These are phyloP conservation scores for Byssochlamys sp. DNA, from an alignment of 2,329 filamentous ascomycete genomes.

Conservation along the genomic window DNA sequence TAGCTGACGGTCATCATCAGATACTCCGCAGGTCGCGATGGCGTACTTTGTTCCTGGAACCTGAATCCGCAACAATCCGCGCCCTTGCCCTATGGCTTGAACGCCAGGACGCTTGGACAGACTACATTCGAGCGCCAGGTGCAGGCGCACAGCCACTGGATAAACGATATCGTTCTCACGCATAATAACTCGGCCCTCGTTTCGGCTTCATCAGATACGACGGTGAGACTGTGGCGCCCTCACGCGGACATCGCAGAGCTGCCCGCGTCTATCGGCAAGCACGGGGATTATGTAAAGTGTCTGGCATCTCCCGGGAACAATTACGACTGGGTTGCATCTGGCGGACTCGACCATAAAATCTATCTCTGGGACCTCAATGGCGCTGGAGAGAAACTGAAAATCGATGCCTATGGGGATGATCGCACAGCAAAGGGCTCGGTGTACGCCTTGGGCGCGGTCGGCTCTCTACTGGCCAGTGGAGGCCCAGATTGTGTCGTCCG, in stretches of 20 bases:
- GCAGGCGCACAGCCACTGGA: constrained; percentile 87
- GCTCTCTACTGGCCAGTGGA: constrained; percentile 76
- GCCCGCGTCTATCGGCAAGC: constrained; percentile 74
- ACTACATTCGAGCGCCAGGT: constrained; percentile 54
- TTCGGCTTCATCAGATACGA: constrained; percentile 85
- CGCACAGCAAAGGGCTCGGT: constrained; percentile 82
- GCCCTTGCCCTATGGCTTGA: constrained; percentile 14
- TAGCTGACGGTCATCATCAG: constrained; percentile 23
- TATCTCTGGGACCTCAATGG: constrained; percentile 89
- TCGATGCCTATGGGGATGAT: constrained; percentile 67
- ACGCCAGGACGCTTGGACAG: constrained; percentile 23
- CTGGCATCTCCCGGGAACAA: constrained; percentile 65
- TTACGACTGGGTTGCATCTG: constrained; percentile 82
- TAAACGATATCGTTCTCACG: constrained; percentile 80
- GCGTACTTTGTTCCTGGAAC: constrained; percentile 93
- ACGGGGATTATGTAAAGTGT: constrained; percentile 93
- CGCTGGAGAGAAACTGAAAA: constrained; percentile 73
- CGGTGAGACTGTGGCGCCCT: constrained; percentile 86
- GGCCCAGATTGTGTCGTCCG: constrained; percentile 89
- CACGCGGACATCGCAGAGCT: constrained; percentile 52
- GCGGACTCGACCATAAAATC: constrained; percentile 84
- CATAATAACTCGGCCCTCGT: constrained; percentile 70
- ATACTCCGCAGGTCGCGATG: constrained; percentile 91
- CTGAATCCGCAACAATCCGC: constrained; percentile 34
- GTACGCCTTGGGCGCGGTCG: constrained; percentile 74